Evolutionary conservation across 768 basidiomycete species (phyloP), one percentile per base, ranked within the genome.

Genomic region (Rhodocollybia butyracea): DNA sequence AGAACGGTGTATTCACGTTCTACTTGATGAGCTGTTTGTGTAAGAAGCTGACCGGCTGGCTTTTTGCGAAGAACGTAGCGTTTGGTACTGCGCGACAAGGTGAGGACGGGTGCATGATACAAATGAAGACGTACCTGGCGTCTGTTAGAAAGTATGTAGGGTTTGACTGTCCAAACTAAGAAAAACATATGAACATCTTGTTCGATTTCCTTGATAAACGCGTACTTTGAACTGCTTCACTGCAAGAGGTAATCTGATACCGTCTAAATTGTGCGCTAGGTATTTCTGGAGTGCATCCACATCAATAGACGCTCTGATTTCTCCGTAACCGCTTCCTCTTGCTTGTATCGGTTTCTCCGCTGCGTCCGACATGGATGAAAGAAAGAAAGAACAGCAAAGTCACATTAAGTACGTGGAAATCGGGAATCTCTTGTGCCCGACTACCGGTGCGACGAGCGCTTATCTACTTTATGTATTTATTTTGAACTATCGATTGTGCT

Each of bases 121-220:
- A 29, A 19, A 27, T 5, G 19, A 19, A 42, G 17, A 71, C 83
- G 27, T 70, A 88, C 88, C 72, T 80, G 17, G 82, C 76, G 71
- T 92, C 91, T 5, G 84, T 90, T 46, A 99, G 70, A 72, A 98
- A 90, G 69, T 98, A 99, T 0, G 96, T 98, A 0, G 96, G 96
- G 65, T 99, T 99, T 7, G 93, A 94, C 91, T 94, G 68, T 4
- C 91, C 93, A 71, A 90, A 94, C 91, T 94, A 59, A 4, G 55
- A n/a, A 22, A 21, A 22, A 51, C 31, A 29, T 24, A 27, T 51
- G 22, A 22, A 42, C 51, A 57, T 27, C 4, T 8, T 17, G 1
- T 19, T 62, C 56, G 8, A 32, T 10, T 12, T 6, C 22, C 2
- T 13, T n/a, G 26, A 38, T 31, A 22, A 15, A 13, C 41, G 68